Base-by-base conservation (phyloP, 305 asterid species). In the Fraxinus platypoda region DNA sequence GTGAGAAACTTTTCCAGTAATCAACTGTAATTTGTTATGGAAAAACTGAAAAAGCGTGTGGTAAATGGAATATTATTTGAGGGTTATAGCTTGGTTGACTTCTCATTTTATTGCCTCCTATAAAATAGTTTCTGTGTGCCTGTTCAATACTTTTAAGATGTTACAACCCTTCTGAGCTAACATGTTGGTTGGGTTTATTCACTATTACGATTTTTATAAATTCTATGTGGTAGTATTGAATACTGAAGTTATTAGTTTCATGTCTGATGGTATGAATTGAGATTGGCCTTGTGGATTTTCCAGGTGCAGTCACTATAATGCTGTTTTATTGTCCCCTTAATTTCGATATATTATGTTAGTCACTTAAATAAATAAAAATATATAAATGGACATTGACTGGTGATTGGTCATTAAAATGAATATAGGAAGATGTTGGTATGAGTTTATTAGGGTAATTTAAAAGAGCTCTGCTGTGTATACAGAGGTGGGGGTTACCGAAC, bases 1-100 rank as follows among this genome's bases (percentile, higher is more conserved):
- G 99, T 95, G 83, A 92, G 96, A 81, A 81, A 57, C 74, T 83
- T 64, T 54, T 41, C 12, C 46, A n/a, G 43, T 11, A 33, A 35
- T 73, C 19, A 28, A 70, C 46, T 81, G 23, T 80, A 31, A 41
- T 68, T 81, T 83, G 83, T 74, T 68, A 64, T 23, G 73, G 30
- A 37, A 75, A 21, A 30, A 31, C 21, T 6, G 2, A 8, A 49
- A 49, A 62, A 30, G 49, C 59, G 31, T 41, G 49, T 21, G 21
- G 68, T 2, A 74, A 74, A 33, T 28, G 77, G 30, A 8, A 76
- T 74, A 15, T 25, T 34, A 37, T 23, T 19, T 64, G 23, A 28
- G 31, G 75, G 64, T 43, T 41, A n/a, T 46, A 70, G 73, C 46
- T 76, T 59, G 12, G 26, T 82, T 74, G 41, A 13, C 66, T 78